These are phyloP conservation scores for Davidsoniella australis DNA, from an alignment of 2,329 filamentous ascomycete species.

Conservation along the genomic window DNA sequence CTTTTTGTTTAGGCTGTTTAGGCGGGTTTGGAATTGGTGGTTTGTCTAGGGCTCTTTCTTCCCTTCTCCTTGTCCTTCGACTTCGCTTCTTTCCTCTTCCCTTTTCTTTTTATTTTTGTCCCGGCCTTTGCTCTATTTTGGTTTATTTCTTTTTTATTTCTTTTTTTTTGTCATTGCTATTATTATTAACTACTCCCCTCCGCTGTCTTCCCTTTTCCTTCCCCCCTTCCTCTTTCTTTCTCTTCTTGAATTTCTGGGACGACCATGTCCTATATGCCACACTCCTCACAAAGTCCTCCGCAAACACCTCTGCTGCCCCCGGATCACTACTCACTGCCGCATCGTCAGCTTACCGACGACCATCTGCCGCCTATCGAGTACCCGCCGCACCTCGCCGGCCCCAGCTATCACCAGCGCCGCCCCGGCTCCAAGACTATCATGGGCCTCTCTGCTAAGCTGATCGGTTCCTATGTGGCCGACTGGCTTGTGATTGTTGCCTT, in stretches of 20 bases:
- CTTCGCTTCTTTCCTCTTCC: neutral
- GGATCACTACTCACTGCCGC: neutral
- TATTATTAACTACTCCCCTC: too few species aligned
- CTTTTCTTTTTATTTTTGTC: neutral
- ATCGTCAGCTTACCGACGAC: neutral
- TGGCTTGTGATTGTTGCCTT: constrained; percentile 51
- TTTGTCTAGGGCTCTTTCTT: neutral
- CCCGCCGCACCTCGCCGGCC: constrained; percentile 3
- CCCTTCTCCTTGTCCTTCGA: constrained; percentile 1
- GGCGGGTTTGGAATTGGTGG: neutral
- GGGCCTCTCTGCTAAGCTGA: constrained; percentile 16
- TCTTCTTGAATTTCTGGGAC: neutral
- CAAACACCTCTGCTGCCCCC: constrained; percentile 4
- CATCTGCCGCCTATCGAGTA: constrained; percentile 3
- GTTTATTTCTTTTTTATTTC: neutral
- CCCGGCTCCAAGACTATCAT: neutral
- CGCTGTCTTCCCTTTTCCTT: neutral
- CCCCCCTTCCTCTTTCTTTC: neutral
- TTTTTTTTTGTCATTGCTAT: neutral
- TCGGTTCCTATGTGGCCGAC: constrained; percentile 56
- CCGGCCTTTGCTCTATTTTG: neutral
- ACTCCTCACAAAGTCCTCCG: constrained; percentile 10
- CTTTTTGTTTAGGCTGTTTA: too few species aligned
- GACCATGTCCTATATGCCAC: constrained; percentile 9
- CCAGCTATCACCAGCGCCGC: neutral